Percentiles rank a stretch among this genome's conserved stretches.
phyloP scores from a whole-genome alignment of 1,284 basidiomycete genomes.

The Stygiomarasmius scandens region DNA sequence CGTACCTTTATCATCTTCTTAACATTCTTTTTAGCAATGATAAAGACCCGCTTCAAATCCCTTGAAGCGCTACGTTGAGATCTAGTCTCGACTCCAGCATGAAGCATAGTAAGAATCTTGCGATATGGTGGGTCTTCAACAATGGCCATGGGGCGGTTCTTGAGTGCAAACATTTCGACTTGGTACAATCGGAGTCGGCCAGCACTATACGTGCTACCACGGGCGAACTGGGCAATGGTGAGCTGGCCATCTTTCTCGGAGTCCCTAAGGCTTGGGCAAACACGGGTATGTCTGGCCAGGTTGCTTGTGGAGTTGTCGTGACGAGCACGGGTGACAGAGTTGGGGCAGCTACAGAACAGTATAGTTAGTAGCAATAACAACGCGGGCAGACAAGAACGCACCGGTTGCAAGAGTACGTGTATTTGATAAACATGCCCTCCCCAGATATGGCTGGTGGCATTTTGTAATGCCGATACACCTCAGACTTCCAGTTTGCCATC shows the following conservation, averaged over 20 bases:
- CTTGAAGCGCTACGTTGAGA: background rate
- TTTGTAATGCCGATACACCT: background rate
- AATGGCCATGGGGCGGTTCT: constrained; percentile 2
- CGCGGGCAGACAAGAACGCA: background rate
- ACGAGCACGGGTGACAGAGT: background rate
- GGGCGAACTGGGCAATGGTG: background rate
- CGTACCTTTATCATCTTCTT: background rate
- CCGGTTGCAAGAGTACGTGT: background rate
- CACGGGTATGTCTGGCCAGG: background rate
- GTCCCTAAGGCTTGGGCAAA: background rate
- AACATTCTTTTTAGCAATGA: background rate
- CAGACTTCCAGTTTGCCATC: background rate
- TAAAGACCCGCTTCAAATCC: constrained; percentile 1
- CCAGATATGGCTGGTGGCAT: background rate
- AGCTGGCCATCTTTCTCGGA: background rate
- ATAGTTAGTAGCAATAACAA: background rate
- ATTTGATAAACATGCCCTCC: background rate
- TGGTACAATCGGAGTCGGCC: background rate
- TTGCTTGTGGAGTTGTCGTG: constrained; percentile 1
- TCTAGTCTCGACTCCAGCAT: background rate
- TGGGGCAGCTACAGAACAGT: background rate
- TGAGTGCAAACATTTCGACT: background rate
- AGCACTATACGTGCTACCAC: background rate
- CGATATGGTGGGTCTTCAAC: background rate
- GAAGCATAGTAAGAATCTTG: background rate